Evolutionary conservation across 2,329 filamentous ascomycete species (phyloP).

Genomic region (Colletotrichum ledebouriae): DNA sequence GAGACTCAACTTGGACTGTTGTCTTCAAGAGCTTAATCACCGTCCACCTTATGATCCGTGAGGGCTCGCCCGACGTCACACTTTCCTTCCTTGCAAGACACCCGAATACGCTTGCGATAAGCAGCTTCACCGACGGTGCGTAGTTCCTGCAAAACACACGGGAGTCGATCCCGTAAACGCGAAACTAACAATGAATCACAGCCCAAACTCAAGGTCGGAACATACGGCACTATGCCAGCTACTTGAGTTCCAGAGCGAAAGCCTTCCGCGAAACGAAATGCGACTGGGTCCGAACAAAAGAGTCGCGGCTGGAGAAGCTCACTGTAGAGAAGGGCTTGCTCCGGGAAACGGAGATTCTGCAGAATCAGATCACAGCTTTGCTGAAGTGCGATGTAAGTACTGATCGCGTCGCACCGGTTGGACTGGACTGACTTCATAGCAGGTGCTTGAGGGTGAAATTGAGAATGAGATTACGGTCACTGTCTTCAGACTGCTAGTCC

Average conservation of each 20-base stretch:
- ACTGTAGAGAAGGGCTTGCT: constrained; percentile 92
- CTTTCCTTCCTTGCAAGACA: constrained; percentile 86
- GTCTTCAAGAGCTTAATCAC: constrained; percentile 98
- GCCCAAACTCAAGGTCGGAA: constrained; percentile 96
- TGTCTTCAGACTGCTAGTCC: constrained; percentile 89
- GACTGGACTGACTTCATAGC: constrained; percentile 38
- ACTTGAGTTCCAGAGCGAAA: constrained; percentile 84
- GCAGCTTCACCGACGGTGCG: constrained; percentile 92
- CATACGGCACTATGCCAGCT: constrained; percentile 91
- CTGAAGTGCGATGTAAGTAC: constrained; percentile 87
- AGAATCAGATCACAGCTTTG: constrained; percentile 87
- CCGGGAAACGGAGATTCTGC: constrained; percentile 90
- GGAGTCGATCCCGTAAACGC: not conserved
- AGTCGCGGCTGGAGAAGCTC: constrained; percentile 85
- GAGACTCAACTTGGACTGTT: constrained; percentile 99
- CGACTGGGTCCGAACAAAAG: constrained; percentile 89
- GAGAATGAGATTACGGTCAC: constrained; percentile 98
- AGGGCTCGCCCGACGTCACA: constrained; percentile 91
- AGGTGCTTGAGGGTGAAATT: constrained; percentile 88
- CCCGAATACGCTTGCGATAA: constrained; percentile 86
- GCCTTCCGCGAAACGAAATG: constrained; percentile 87
- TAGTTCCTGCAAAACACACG: constrained; percentile 40
- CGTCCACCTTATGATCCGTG: constrained; percentile 96
- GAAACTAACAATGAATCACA: constrained; percentile 52
- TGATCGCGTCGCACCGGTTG: not conserved